phyloP scores from a whole-genome alignment of 257 asterid species.

The Jaltomata sinuosa region DNA sequence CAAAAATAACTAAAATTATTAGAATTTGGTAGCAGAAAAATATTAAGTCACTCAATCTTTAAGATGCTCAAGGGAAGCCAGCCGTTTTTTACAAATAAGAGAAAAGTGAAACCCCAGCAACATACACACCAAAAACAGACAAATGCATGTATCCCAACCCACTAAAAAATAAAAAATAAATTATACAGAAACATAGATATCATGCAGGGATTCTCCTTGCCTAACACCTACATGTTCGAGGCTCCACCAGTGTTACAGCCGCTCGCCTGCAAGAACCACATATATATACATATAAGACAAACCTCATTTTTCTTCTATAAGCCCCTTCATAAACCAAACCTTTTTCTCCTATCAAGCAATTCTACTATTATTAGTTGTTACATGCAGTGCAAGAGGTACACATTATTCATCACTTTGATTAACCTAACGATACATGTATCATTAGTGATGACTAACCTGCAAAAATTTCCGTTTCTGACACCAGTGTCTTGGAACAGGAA shows the following conservation, averaged over 20 bases:
- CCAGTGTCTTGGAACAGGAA: constrained; percentile 99
- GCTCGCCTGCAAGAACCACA: constrained; percentile 97
- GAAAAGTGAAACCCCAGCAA: neutral
- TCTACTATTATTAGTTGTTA: constrained; percentile 3
- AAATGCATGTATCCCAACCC: constrained; percentile 41
- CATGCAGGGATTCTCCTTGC: constrained; percentile 76
- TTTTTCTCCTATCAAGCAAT: constrained; percentile 23
- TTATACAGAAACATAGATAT: constrained; percentile 17
- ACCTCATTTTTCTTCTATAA: constrained; percentile 44
- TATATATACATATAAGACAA: constrained; percentile 88
- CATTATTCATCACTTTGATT: neutral
- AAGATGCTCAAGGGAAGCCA: neutral
- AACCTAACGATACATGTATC: neutral
- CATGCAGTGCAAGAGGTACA: constrained; percentile 9
- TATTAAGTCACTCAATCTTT: neutral
- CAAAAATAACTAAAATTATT: neutral
- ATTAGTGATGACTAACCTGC: constrained; percentile 53
- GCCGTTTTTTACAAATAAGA: neutral
- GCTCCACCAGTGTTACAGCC: constrained; percentile 87
- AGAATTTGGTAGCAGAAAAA: neutral
- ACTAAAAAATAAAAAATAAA: constrained; percentile 15
- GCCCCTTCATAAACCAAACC: constrained; percentile 53
- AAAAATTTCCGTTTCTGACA: constrained; percentile 93
- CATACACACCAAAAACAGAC: neutral
- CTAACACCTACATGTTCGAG: constrained; percentile 94